These are phyloP conservation scores for Ramaria sp. DNA, from an alignment of 768 basidiomycete species.

Conservation along the genomic window DNA sequence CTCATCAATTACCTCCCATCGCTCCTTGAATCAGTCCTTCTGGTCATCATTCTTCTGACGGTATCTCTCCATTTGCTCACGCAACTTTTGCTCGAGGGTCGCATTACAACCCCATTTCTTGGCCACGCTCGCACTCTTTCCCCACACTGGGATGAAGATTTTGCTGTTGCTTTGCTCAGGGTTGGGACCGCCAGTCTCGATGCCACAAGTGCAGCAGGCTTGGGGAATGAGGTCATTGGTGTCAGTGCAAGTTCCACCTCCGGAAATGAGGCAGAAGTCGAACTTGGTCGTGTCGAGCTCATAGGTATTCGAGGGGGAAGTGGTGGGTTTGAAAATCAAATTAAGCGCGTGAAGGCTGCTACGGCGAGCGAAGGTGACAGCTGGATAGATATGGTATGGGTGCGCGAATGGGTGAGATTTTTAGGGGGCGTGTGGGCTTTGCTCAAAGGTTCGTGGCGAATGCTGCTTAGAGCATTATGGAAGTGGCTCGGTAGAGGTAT, in stretches of 20 bases:
- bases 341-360: conserved; percentile 28
- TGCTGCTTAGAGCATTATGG: conserved; percentile 13
- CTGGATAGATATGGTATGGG: conserved; percentile 31
- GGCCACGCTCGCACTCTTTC: conserved; percentile 27
- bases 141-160: conserved; percentile 60
- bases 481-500: conserved; percentile 9
- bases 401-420: conserved; percentile 27
- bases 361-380: conserved; percentile 25
- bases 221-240: conserved; percentile 59
- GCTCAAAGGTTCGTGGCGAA: conserved; percentile 16
- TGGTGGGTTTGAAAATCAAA: conserved; percentile 40
- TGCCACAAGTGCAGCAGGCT: conserved; percentile 57
- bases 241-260: conserved; percentile 24
- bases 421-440: conserved; percentile 18
- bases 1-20: conserved; percentile 67
- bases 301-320: conserved; percentile 17
- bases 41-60: conserved; percentile 47
- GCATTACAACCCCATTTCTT: conserved; percentile 47
- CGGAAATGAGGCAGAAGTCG: conserved; percentile 15
- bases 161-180: conserved; percentile 57
- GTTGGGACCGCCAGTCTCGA: conserved; percentile 69
- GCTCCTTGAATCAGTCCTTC: conserved; percentile 54
- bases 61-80: conserved; percentile 50
- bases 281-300: conserved; percentile 33
- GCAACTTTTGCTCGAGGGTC: conserved; percentile 53